Percentiles rank a stretch among this genome's conserved stretches.
These are phyloP conservation scores for Marasmius oreades DNA, from an alignment of 1,284 basidiomycete species.

Conservation along the genomic window DNA sequence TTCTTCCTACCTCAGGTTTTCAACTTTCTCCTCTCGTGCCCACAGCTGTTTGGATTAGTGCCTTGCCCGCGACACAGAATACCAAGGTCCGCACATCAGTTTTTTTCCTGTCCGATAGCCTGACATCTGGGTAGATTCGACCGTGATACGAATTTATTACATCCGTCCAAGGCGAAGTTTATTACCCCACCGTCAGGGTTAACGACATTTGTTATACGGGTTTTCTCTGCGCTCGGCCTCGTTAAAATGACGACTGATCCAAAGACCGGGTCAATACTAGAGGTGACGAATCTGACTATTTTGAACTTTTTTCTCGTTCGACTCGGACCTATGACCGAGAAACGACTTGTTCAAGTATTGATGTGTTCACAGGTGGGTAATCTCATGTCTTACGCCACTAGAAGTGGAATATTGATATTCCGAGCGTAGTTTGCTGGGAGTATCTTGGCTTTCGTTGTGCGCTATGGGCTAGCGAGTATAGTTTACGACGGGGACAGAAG, in stretches of 20 bases:
- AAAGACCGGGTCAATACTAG: constrained; percentile 52
- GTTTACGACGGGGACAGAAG: constrained; percentile 88
- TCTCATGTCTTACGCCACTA: background rate
- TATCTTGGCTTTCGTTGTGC: constrained; percentile 72
- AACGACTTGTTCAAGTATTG: constrained; percentile 67
- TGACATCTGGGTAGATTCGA: constrained; percentile 57
- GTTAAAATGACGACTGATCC: constrained; percentile 63
- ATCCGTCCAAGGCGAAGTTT: constrained; percentile 72
- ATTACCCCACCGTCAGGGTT: constrained; percentile 50
- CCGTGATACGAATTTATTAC: constrained; percentile 62
- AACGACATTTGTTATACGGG: constrained; percentile 50
- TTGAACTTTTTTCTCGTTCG: constrained; percentile 79
- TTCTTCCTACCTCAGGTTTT: constrained; percentile 99
- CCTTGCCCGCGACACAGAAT: constrained; percentile 93
- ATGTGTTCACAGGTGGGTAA: constrained; percentile 63
- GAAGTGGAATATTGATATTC: constrained; percentile 7
- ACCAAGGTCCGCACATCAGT: constrained; percentile 58
- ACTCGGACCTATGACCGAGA: constrained; percentile 81
- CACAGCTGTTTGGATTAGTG: constrained; percentile 92
- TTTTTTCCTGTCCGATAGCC: background rate
- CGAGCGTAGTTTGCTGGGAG: constrained; percentile 61
- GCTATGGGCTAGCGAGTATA: constrained; percentile 84
- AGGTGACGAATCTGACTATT: constrained; percentile 85
- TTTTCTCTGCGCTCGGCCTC: constrained; percentile 60
- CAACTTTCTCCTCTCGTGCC: constrained; percentile 94